Evolutionary conservation across 169 alveolate genomes (phyloP).

Genomic region (Plasmodium coatneyi): DNA sequence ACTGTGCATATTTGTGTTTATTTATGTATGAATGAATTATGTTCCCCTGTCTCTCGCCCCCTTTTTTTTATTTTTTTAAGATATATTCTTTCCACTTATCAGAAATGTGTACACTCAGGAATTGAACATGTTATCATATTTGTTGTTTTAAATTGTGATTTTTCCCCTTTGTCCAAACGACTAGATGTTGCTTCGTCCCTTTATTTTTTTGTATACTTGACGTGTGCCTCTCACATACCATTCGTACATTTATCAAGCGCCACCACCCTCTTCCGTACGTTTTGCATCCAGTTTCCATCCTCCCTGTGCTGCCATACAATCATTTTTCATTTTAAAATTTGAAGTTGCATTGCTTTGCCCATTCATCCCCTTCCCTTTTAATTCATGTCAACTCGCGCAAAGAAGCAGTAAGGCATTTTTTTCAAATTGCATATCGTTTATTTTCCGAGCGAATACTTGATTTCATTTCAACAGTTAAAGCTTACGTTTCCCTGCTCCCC

Average conservation of each 20-base stretch:
- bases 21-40: neutral
- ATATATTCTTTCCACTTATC: neutral
- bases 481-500: neutral
- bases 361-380: conserved; percentile 2
- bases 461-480: neutral
- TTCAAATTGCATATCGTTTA: neutral
- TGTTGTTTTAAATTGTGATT: conserved; percentile 59
- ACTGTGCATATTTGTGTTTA: conserved; percentile 5
- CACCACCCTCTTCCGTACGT: neutral
- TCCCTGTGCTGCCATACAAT: neutral
- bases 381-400: neutral
- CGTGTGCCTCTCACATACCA: neutral
- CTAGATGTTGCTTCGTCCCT: conserved; percentile 32
- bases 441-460: neutral
- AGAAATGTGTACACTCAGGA: conserved; percentile 35
- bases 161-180: conserved; percentile 17
- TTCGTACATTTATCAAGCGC: neutral
- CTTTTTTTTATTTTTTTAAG: conserved; percentile 11
- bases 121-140: conserved; percentile 17
- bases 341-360: conserved; percentile 8
- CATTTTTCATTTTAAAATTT: conserved; percentile 10
- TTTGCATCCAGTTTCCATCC: neutral
- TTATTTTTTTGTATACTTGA: neutral
- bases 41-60: neutral
- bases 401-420: neutral